Percentiles rank a stretch among this genome's conserved stretches.
Evolutionary conservation across 2,329 filamentous ascomycete species (phyloP).

Genomic region (Penicillium brasilianum): DNA sequence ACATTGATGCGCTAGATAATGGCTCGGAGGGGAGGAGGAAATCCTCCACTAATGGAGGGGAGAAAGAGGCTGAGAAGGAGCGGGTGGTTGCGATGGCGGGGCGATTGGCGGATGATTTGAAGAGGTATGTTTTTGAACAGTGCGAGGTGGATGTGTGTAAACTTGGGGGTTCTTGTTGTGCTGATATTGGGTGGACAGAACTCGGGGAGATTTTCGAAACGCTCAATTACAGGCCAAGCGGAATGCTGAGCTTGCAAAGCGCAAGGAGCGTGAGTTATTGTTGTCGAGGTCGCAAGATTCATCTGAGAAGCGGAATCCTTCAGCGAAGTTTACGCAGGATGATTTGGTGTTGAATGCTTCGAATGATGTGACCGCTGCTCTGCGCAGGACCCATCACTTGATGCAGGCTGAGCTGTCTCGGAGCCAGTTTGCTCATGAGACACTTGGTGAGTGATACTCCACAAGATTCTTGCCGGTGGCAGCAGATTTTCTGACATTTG

Average conservation of each 20-base stretch:
- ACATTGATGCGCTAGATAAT: slow-evolving; percentile 71
- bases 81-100: slow-evolving; percentile 70
- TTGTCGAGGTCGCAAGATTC: slow-evolving; percentile 59
- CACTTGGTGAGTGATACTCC: slow-evolving; percentile 57
- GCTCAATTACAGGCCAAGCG: slow-evolving; percentile 81
- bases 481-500: slow-evolving; percentile 13
- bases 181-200: slow-evolving; percentile 45
- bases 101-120: slow-evolving; percentile 72
- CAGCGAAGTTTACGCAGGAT: slow-evolving; percentile 67
- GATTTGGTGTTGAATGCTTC: slow-evolving; percentile 76
- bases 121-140: slow-evolving; percentile 58
- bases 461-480: background rate
- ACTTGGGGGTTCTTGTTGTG: background rate
- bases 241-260: slow-evolving; percentile 73
- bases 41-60: slow-evolving; percentile 46
- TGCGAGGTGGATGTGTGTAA: background rate
- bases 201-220: slow-evolving; percentile 73
- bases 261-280: slow-evolving; percentile 76
- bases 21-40: slow-evolving; percentile 45
- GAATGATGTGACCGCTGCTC: slow-evolving; percentile 79
- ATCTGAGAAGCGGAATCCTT: slow-evolving; percentile 37
- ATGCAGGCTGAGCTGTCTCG: slow-evolving; percentile 84
- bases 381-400: slow-evolving; percentile 83
- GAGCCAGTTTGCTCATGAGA: slow-evolving; percentile 88
- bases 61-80: slow-evolving; percentile 66